Percentiles rank a stretch among this genome's conserved stretches.
Conservation (phyloP, 2,329 filamentous ascomycete genomes). For the Ramularia endophylla region DNA sequence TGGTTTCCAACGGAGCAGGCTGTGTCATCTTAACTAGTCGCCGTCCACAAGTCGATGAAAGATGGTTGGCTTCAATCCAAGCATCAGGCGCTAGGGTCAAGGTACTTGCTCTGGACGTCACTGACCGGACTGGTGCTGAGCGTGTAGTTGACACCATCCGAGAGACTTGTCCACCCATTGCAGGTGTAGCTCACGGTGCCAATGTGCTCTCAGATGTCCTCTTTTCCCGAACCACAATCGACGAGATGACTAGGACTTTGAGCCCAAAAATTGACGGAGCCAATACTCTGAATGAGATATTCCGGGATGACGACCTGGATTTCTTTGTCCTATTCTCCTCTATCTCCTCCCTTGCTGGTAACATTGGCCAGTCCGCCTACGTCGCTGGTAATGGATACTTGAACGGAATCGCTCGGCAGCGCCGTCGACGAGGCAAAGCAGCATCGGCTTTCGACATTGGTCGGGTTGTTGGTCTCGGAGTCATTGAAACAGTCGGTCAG, state of each 20-base stretch:
- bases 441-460: slow-evolving; percentile 51
- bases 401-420: slow-evolving; percentile 30
- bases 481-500: slow-evolving; percentile 20
- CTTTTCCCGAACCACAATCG: slow-evolving; percentile 35
- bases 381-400: slow-evolving; percentile 43
- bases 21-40: too few relatives aligned
- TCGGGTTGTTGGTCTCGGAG: slow-evolving; percentile 41
- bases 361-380: slow-evolving; percentile 54
- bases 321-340: slow-evolving; percentile 52
- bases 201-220: slow-evolving; percentile 35
- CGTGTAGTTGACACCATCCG: too few relatives aligned
- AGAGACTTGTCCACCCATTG: too few relatives aligned
- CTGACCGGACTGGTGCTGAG: too few relatives aligned
- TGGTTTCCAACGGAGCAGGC: too few relatives aligned
- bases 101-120: too few relatives aligned
- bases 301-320: slow-evolving; percentile 28
- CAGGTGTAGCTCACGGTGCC: slow-evolving; percentile 14
- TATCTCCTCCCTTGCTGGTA: slow-evolving; percentile 51
- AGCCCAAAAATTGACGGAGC: slow-evolving; percentile 48
- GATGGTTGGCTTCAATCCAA: too few relatives aligned
- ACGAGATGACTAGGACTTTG: slow-evolving; percentile 39
- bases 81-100: too few relatives aligned
- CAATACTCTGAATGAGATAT: slow-evolving; percentile 42
- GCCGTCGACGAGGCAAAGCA: slow-evolving; percentile 38
- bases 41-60: too few relatives aligned